These are phyloP conservation scores for Boletus sensibilis DNA, from an alignment of 768 basidiomycete genomes.

Conservation along the genomic window DNA sequence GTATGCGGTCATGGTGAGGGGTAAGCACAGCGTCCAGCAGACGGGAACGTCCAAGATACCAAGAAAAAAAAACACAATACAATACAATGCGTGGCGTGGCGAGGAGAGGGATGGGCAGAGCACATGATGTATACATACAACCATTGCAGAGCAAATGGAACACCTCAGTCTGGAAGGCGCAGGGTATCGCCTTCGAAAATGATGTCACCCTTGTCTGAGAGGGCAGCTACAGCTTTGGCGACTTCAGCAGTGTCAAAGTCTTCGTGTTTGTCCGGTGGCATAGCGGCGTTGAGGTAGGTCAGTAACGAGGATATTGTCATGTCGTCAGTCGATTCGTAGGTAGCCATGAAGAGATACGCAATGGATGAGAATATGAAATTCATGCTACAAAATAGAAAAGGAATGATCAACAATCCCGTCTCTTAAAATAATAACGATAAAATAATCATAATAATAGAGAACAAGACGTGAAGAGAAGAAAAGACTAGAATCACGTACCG, in stretches of 20 bases:
- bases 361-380: slow-evolving; percentile 63
- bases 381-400: slow-evolving; percentile 37
- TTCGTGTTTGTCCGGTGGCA: slow-evolving; percentile 77
- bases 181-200: slow-evolving; percentile 51
- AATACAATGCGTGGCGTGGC: slow-evolving; percentile 9
- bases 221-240: slow-evolving; percentile 43
- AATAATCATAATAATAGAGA: slow-evolving; percentile 1
- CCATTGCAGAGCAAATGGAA: neutral
- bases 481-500: slow-evolving; percentile 44
- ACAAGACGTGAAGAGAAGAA: neutral
- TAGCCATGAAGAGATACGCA: slow-evolving; percentile 62
- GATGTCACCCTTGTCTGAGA: slow-evolving; percentile 49
- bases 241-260: slow-evolving; percentile 80
- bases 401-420: slow-evolving; percentile 9
- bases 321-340: slow-evolving; percentile 65
- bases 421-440: neutral
- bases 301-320: slow-evolving; percentile 67
- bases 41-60: slow-evolving; percentile 23
- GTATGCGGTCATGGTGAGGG: slow-evolving; percentile 6
- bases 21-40: slow-evolving; percentile 4
- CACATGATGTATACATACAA: neutral
- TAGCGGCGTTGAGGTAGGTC: slow-evolving; percentile 71
- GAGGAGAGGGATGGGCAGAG: neutral
- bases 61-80: slow-evolving; percentile 18
- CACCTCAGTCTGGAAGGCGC: slow-evolving; percentile 27